phyloP scores from a whole-genome alignment of 345 rosid species.

The Linum tenue region DNA sequence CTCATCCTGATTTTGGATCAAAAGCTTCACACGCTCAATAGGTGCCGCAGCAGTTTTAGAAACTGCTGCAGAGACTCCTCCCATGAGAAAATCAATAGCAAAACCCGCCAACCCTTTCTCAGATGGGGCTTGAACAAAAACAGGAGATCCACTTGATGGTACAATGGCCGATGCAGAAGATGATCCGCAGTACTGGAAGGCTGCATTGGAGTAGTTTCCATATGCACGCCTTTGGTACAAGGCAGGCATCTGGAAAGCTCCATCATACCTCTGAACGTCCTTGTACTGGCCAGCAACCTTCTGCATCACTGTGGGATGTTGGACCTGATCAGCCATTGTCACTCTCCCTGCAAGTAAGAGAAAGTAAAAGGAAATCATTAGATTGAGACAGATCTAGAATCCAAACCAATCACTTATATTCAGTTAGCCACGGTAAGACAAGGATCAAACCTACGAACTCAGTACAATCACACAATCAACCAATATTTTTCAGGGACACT shows the following conservation, averaged over 20 bases:
- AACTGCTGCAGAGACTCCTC: slow-evolving; percentile 4
- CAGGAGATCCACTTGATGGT: neutral
- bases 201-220: slow-evolving; percentile 6
- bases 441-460: no score
- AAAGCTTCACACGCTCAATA: slow-evolving; percentile 5
- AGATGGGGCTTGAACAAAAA: neutral
- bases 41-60: slow-evolving; percentile 5
- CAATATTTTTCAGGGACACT: no score
- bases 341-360: neutral
- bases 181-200: slow-evolving; percentile 1
- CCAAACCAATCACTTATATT: neutral
- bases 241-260: slow-evolving; percentile 1
- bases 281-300: slow-evolving; percentile 5
- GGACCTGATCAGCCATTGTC: slow-evolving; percentile 3
- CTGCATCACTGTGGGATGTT: slow-evolving; percentile 1
- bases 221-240: slow-evolving; percentile 1
- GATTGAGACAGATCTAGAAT: neutral
- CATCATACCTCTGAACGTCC: neutral
- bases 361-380: neutral
- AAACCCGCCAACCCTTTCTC: slow-evolving; percentile 2
- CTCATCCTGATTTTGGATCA: slow-evolving; percentile 7
- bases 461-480: no score
- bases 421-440: neutral
- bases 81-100: slow-evolving; percentile 5
- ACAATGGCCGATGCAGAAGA: neutral